phyloP scores from a whole-genome alignment of 495 filamentous ascomycete species.

The Beverwykella pulmonaria region DNA sequence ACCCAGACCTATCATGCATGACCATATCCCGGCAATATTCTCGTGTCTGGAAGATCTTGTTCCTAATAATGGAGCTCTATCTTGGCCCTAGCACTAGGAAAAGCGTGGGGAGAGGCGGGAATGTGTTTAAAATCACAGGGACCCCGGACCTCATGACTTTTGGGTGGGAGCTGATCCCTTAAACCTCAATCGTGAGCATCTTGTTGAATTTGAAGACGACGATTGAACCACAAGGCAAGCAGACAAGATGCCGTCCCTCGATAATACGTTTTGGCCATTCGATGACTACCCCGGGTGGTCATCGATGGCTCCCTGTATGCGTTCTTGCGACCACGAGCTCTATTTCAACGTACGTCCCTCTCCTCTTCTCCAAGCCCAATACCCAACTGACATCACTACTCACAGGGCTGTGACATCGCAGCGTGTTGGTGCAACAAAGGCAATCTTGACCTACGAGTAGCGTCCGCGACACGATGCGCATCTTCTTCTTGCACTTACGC shows the following conservation, averaged over 20 bases:
- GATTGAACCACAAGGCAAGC: background rate
- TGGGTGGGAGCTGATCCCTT: background rate
- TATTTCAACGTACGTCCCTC: constrained; percentile 14
- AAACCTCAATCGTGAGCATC: background rate
- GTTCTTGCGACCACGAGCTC: constrained; percentile 5
- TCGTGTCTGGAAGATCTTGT: constrained; percentile 8
- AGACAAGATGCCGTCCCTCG: constrained; percentile 16
- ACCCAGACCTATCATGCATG: no score
- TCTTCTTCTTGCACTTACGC: constrained; percentile 11
- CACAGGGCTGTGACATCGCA: constrained; percentile 17
- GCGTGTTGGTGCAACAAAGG: constrained; percentile 29
- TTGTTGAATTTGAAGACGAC: background rate
- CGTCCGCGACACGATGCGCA: constrained; percentile 4
- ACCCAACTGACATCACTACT: background rate
- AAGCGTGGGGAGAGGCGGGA: background rate
- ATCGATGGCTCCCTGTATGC: constrained; percentile 23
- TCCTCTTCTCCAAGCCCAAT: no score
- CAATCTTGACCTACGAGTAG: constrained; percentile 22
- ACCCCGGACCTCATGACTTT: background rate
- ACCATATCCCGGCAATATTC: background rate
- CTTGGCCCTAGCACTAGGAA: background rate
- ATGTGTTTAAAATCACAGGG: constrained; percentile 5
- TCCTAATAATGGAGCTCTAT: background rate
- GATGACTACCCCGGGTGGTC: constrained; percentile 1
- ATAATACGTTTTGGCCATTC: constrained; percentile 8